These are phyloP conservation scores for Xeromyces bisporus DNA, from an alignment of 495 filamentous ascomycete species.

Conservation along the genomic window DNA sequence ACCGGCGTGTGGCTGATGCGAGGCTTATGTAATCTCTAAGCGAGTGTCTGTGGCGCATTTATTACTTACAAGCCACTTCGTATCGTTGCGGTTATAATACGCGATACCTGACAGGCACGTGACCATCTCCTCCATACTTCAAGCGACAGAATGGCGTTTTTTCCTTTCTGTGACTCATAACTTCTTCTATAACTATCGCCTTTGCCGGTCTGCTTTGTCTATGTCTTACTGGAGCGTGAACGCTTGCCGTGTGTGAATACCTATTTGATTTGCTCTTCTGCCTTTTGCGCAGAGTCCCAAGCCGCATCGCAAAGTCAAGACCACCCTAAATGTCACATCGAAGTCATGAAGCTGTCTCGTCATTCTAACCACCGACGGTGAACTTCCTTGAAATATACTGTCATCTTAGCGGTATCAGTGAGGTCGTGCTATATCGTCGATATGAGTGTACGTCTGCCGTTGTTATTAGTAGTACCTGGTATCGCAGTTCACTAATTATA, in stretches of 20 bases:
- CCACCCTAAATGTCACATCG: slow-evolving; percentile 16
- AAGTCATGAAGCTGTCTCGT: slow-evolving; percentile 33
- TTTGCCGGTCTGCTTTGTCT: too few relatives aligned
- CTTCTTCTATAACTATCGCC: too few relatives aligned
- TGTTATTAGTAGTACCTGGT: not conserved
- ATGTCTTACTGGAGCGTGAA: too few relatives aligned
- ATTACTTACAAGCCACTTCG: too few relatives aligned
- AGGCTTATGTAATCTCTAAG: slow-evolving; percentile 16
- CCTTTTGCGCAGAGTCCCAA: not conserved
- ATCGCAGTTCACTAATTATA: slow-evolving; percentile 9
- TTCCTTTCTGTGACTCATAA: too few relatives aligned
- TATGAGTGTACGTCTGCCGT: slow-evolving; percentile 30
- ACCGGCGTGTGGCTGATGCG: slow-evolving; percentile 21
- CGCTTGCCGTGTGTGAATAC: too few relatives aligned
- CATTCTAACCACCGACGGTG: slow-evolving; percentile 30
- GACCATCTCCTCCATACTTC: not conserved
- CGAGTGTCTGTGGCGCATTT: slow-evolving; percentile 19
- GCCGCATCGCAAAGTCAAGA: not conserved
- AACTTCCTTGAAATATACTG: too few relatives aligned
- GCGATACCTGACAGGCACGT: not conserved
- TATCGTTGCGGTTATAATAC: not conserved
- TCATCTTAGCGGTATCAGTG: too few relatives aligned
- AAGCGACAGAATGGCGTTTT: not conserved
- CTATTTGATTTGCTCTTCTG: too few relatives aligned
- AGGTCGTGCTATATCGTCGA: slow-evolving; percentile 6